A percentile compares a stretch with the other conserved stretches of the same genome.
These are phyloP conservation scores for Lipomyces yamadae DNA, from an alignment of 805 yeast genomes.

Conservation along the genomic window DNA sequence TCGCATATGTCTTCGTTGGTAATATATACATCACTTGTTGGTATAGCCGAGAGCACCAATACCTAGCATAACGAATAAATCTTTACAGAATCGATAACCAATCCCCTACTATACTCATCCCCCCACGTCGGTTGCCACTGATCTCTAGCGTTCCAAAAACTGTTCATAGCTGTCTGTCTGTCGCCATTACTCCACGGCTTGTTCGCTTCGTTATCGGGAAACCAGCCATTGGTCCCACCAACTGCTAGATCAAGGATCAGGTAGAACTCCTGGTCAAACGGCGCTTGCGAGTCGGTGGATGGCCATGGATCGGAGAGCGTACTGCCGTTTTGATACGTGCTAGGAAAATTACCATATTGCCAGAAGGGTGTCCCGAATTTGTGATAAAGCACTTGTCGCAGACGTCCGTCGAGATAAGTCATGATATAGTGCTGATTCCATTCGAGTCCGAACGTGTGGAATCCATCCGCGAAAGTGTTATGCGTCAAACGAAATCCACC, in stretches of 20 bases:
- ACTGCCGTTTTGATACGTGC: conserved; percentile 29
- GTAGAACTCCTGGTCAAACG: conserved; percentile 35
- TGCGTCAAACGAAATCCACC: conserved; percentile 12
- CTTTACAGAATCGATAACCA: conserved; percentile 31
- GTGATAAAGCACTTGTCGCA: conserved; percentile 31
- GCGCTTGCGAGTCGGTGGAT: conserved; percentile 19
- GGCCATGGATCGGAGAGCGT: conserved; percentile 32
- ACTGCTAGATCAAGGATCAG: conserved; percentile 33
- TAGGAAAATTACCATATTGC: conserved; percentile 18
- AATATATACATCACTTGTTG: too few species aligned
- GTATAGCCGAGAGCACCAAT: background rate
- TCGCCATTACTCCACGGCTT: conserved; percentile 34
- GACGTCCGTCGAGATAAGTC: conserved; percentile 33
- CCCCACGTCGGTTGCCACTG: conserved; percentile 31
- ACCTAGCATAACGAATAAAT: conserved; percentile 19
- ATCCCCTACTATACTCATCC: conserved; percentile 22
- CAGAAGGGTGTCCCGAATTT: conserved; percentile 24
- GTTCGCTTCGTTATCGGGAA: conserved; percentile 24
- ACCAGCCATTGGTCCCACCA: conserved; percentile 35
- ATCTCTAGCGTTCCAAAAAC: conserved; percentile 26
- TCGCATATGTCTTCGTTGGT: too few species aligned
- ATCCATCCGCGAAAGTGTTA: conserved; percentile 18
- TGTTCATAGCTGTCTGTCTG: conserved; percentile 26
- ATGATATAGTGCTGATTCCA: conserved; percentile 32
- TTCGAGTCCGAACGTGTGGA: conserved; percentile 33